Conservation (phyloP, 495 filamentous ascomycete genomes). For the Tuber aestivum region DNA sequence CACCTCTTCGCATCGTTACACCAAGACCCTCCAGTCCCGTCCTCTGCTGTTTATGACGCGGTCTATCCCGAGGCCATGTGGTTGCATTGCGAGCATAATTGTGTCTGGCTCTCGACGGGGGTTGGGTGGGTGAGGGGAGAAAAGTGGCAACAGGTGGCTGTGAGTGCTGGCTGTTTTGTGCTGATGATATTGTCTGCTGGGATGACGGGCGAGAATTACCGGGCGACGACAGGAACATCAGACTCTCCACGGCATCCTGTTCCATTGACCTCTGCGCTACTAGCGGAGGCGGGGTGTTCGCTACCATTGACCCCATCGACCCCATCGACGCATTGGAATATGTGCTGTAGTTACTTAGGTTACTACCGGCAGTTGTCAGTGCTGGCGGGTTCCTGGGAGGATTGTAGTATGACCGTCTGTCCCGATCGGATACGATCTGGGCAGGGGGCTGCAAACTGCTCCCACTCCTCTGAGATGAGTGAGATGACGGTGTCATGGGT, state of each 20-base stretch:
- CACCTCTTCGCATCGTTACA: constrained; percentile 24
- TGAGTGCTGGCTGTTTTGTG: constrained; percentile 30
- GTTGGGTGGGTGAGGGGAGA: constrained; percentile 26
- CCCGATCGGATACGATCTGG: constrained; percentile 41
- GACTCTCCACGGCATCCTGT: constrained; percentile 63
- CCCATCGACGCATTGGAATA: constrained; percentile 36
- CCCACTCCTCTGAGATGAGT: constrained; percentile 24
- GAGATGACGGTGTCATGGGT: constrained; percentile 18
- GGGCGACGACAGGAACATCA: constrained; percentile 64
- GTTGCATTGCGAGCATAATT: constrained; percentile 40
- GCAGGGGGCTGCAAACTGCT: constrained; percentile 37
- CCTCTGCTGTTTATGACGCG: constrained; percentile 36
- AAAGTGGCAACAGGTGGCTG: constrained; percentile 35
- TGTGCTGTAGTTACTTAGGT: constrained; percentile 39
- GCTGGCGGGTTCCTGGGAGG: constrained; percentile 33
- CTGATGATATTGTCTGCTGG: constrained; percentile 31
- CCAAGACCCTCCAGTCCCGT: constrained; percentile 35
- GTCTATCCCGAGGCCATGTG: constrained; percentile 40
- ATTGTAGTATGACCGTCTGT: constrained; percentile 37
- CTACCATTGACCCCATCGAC: constrained; percentile 34
- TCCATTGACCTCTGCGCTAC: constrained; percentile 54
- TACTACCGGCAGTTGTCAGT: constrained; percentile 36
- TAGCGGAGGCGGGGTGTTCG: constrained; percentile 35
- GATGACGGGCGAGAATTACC: constrained; percentile 50
- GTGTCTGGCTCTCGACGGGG: constrained; percentile 21